Base-by-base conservation (phyloP, 2,329 filamentous ascomycete species). In the Diplodia mutila region DNA sequence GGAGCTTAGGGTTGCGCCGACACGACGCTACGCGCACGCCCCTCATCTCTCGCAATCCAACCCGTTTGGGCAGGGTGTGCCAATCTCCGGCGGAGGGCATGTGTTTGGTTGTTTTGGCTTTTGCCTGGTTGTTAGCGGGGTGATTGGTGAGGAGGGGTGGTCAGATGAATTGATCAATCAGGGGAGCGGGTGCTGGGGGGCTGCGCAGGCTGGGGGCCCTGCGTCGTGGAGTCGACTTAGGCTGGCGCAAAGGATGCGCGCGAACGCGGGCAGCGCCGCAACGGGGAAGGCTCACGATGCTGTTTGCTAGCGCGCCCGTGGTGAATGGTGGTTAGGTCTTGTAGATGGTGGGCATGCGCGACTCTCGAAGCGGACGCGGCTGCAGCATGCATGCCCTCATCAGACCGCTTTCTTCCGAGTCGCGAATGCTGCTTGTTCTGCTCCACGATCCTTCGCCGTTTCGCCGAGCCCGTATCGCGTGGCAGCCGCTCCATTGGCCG, bases 101-200 rank as follows among this genome's bases (percentile, higher is more conserved):
- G 37, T 42, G 54, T 37, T 29, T 8, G 21, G 39, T 14, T 46
- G 42, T 23, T 63, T 63, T 63, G 59, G 59, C 59, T 63, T 51
- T 27, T 52, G 42, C 21, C 14, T 51, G 57, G 25, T 8, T 61
- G 53, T 29, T 46, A 61, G 57, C 57, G 57, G 57, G 57, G 29
- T 63, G 59, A 63, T 63, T 63, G 59, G 59, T 48, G 57, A 32
- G 2, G 54, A 42, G 52, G 57, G 57, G 57, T 63, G 59, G 59
- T 63, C 59, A 63, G 59, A 63, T 63, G 59, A 63, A 63, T 63
- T 63, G 59, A 63, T 48, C 59, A 63, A 63, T 63, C 59, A 63
- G 59, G 59, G 59, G 59, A 63, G 42, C 42, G 11, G 42, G 42
- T 27, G 25, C 42, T 46, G 25, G 57, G 57, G 57, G 54, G 34